Base-by-base conservation (phyloP, 805 yeast genomes). In the Sugiyamaella smithiae region DNA sequence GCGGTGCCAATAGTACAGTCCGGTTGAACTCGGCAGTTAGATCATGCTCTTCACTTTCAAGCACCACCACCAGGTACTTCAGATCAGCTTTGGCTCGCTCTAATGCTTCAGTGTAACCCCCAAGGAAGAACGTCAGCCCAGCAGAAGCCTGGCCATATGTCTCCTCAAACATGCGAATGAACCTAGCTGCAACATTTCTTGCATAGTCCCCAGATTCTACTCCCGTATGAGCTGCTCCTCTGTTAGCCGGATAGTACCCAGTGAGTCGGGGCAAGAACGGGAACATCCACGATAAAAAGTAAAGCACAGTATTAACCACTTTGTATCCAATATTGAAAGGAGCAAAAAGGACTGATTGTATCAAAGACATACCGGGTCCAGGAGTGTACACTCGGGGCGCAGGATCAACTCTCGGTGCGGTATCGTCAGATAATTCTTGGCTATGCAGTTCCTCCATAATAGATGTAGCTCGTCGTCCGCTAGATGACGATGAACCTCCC, bases 21-120 rank as follows among this genome's bases (percentile, higher is more conserved):
- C 73, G 65, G 43, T 82, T 76, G 53, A 85, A 80, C 3, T 64
- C 64, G 26, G 69, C 64, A 0, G 82, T 72, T 45, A 81, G 80
- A 50, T 85, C 89, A 61, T 86, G 83, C 49, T 81, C 78, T 17
- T 81, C 80, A 59, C 86, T 84, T 48, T 87, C 85, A 43, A 93
- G 67, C 55, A 86, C 82, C 1, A 89, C 79, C 45, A 87, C 67
- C 36, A 90, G 71, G 73, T 88, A 88, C 64, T 82, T 80, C 23
- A 82, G 84, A 47, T 85, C 78, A 29, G 76, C 71, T 45, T 85
- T 84, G 29, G 93, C 85, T 58, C 75, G 70, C 58, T 77, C 81
- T 46, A 90, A 68, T 1, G 96, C 90, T 49, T 84, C 83, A 1
- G 90, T 80, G 67, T 89, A 91, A 29, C 95, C 84, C 12, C 89